Base-by-base conservation (phyloP, 768 basidiomycete species). In the Termitomyces sp. region DNA sequence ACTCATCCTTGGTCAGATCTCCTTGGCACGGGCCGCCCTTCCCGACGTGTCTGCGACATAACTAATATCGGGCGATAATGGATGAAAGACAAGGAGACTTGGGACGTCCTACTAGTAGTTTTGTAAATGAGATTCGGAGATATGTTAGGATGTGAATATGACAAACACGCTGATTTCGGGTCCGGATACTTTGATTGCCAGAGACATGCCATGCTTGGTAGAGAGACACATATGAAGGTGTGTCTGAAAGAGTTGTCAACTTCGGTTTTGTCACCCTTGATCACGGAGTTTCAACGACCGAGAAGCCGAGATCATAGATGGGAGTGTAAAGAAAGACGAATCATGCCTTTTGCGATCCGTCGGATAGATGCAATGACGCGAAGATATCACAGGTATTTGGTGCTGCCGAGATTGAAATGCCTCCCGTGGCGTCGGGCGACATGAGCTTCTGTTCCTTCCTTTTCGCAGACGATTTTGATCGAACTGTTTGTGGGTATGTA, bases 111-210 rank as follows among this genome's bases (percentile, higher is more conserved):
- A n/a, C n/a, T n/a, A n/a, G n/a, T 23, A 19, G 16, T 41, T 7
- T 25, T 10, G 35, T 42, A 17, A 31, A 42, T n/a, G 32, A 23
- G 27, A 48, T 35, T 32, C 60, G 60, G 60, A 51, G 60, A 46
- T 62, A 54, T n/a, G n/a, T n/a, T n/a, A 62, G 52, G 25, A n/a
- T 35, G 48, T 14, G 35, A 40, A 38, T 40, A 49, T 12, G 40
- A 38, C n/a, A 25, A 40, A 38, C 56, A 48, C 62, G 56, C 38
- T 58, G 58, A 58, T 60, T 56, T 63, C 59, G 62, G 62, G 56
- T 34, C 62, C 59, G 59, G 19, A 49, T 41, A 14, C 7, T 52
- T 45, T 52, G 48, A 58, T 58, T 23, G 43, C 45, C 25, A 40
- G 8, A 32, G 27, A 40, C 50, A 53, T 52, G 49, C n/a, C n/a